A percentile compares a stretch with the other conserved stretches of the same genome.
These are phyloP conservation scores for Neofusicoccum parvum DNA, from an alignment of 2,329 filamentous ascomycete genomes.

Conservation along the genomic window DNA sequence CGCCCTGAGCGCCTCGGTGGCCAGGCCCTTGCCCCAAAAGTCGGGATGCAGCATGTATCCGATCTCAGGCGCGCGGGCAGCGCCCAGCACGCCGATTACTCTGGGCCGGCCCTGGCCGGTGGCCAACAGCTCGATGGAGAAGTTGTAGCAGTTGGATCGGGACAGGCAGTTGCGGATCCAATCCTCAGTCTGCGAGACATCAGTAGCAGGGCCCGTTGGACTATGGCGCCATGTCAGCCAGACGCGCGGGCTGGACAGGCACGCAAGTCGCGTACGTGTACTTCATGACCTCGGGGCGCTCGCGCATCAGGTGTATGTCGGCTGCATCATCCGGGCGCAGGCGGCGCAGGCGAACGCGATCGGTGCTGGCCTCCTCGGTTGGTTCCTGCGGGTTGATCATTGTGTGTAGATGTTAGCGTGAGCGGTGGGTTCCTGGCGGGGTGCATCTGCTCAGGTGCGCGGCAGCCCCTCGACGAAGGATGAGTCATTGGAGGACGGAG, in stretches of 20 bases:
- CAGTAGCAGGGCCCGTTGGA: conserved; percentile 18
- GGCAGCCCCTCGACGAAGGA: neutral
- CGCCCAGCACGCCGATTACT: conserved; percentile 47
- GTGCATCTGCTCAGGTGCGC: neutral
- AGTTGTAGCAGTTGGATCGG: conserved; percentile 55
- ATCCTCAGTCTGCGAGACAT: conserved; percentile 26
- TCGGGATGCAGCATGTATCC: conserved; percentile 48
- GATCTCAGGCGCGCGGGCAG: conserved; percentile 43
- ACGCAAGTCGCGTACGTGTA: conserved; percentile 51
- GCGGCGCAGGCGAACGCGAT: conserved; percentile 59
- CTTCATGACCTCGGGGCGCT: conserved; percentile 63
- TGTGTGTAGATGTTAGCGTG: neutral
- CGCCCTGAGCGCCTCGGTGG: conserved; percentile 47
- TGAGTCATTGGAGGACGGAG: neutral
- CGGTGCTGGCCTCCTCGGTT: conserved; percentile 41
- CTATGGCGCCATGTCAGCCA: conserved; percentile 12
- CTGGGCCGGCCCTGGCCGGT: conserved; percentile 25
- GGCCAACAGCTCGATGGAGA: conserved; percentile 53
- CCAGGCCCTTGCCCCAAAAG: conserved; percentile 46
- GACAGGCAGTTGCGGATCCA: conserved; percentile 45
- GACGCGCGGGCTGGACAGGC: conserved; percentile 22
- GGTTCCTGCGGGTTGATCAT: neutral
- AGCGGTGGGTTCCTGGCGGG: neutral
- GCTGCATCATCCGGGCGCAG: conserved; percentile 53
- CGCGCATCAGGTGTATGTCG: conserved; percentile 56